These are phyloP conservation scores for Boletus rufocinnamomeus DNA, from an alignment of 768 basidiomycete genomes.

Conservation along the genomic window DNA sequence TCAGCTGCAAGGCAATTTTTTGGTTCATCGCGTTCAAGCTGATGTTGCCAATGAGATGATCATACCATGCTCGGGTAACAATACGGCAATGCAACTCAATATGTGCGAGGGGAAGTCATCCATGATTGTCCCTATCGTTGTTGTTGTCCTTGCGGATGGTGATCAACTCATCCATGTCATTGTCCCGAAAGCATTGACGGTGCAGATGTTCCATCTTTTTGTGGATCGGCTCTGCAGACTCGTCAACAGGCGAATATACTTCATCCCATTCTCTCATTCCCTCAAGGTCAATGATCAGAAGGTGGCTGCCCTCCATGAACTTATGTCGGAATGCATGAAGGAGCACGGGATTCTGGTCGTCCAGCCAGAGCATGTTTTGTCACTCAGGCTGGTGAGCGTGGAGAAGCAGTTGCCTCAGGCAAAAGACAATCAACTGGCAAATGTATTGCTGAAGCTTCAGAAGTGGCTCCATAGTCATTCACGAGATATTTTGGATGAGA, in stretches of 20 bases:
- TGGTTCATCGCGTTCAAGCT: no score
- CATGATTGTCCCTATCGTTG: no score
- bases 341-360: no score
- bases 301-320: constrained; percentile 31
- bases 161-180: constrained; percentile 54
- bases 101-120: no score
- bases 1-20: constrained; percentile 49
- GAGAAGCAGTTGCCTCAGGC: constrained; percentile 15
- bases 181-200: constrained; percentile 48
- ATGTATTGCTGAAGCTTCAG: constrained; percentile 30
- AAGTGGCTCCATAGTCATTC: constrained; percentile 29
- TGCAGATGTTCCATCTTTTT: constrained; percentile 53
- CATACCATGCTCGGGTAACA: no score
- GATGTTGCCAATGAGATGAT: no score
- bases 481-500: no score
- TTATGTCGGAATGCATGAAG: no score
- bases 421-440: background rate
- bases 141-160: no score
- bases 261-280: constrained; percentile 52
- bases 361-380: no score
- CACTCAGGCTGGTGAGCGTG: no score
- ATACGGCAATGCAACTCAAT: no score
- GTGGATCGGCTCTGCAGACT: constrained; percentile 46
- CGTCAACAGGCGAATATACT: constrained; percentile 48
- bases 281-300: constrained; percentile 23